Evolutionary conservation across 2,329 filamentous ascomycete species (phyloP).

Genomic region (Colletotrichum navitas): DNA sequence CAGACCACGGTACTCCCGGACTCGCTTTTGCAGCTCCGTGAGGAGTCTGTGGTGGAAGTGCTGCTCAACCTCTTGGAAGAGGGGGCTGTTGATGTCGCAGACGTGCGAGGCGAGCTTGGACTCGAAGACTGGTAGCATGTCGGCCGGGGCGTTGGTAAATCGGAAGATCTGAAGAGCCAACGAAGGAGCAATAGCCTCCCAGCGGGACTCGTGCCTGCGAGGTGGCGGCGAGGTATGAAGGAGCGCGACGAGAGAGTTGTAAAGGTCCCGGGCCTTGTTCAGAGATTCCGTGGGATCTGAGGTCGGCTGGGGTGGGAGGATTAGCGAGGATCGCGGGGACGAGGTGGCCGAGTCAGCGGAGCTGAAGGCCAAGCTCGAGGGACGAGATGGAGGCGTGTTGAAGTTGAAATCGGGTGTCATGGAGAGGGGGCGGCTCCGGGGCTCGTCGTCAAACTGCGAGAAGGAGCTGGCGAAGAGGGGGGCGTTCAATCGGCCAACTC

Average conservation of each 20-base stretch:
- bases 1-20: conserved; percentile 65
- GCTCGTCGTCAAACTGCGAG: conserved; percentile 49
- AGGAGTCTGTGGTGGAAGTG: conserved; percentile 64
- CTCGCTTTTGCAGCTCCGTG: conserved; percentile 61
- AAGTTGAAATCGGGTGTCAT: conserved; percentile 61
- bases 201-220: conserved; percentile 59
- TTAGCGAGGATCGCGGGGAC: conserved; percentile 63
- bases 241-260: conserved; percentile 66
- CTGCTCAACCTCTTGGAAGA: conserved; percentile 63
- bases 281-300: conserved; percentile 56
- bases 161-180: conserved; percentile 71
- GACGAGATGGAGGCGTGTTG: conserved; percentile 60
- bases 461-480: conserved; percentile 41
- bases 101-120: conserved; percentile 61
- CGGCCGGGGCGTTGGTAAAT: conserved; percentile 63
- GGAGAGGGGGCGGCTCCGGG: conserved; percentile 45
- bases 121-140: conserved; percentile 63
- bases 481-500: conserved; percentile 54
- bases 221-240: conserved; percentile 64
- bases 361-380: conserved; percentile 66
- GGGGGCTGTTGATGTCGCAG: conserved; percentile 56
- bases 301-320: conserved; percentile 55
- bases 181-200: conserved; percentile 65
- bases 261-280: conserved; percentile 61
- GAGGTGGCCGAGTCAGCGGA: conserved; percentile 62